A percentile compares a stretch with the other conserved stretches of the same genome.
phyloP scores from a whole-genome alignment of 1,139 yeast species.

The Blastobotrys petasosporus region DNA sequence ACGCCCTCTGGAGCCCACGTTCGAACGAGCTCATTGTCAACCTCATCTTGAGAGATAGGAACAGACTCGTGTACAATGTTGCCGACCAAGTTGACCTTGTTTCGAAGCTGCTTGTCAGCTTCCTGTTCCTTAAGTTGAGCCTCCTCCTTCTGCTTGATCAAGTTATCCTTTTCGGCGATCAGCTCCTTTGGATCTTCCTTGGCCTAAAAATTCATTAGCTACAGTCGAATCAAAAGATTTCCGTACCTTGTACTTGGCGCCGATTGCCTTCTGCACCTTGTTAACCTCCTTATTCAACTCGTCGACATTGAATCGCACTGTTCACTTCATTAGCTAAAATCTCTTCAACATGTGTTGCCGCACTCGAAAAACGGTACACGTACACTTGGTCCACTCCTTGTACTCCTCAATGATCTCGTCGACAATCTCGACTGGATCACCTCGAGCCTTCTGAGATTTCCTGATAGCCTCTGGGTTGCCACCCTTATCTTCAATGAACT shows the following conservation, averaged over 20 bases:
- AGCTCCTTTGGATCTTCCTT: conserved; percentile 91
- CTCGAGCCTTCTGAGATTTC: conserved; percentile 88
- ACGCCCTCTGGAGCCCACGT: conserved; percentile 75
- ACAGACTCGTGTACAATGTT: conserved; percentile 91
- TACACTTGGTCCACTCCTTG: conserved; percentile 78
- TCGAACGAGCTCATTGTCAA: conserved; percentile 77
- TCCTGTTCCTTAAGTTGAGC: conserved; percentile 64
- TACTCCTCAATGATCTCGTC: conserved; percentile 91
- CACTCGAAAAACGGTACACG: conserved; percentile 8
- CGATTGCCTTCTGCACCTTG: conserved; percentile 87
- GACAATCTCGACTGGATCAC: conserved; percentile 87
- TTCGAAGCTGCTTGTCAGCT: conserved; percentile 68
- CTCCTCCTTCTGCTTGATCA: conserved; percentile 63
- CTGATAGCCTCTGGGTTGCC: conserved; percentile 89
- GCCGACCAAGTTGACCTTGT: conserved; percentile 84
- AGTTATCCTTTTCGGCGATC: conserved; percentile 69
- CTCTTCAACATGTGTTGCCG: neutral
- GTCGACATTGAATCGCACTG: conserved; percentile 81
- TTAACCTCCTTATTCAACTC: conserved; percentile 82
- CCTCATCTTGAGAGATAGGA: conserved; percentile 84
- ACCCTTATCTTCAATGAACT: conserved; percentile 91
- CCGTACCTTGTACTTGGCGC: conserved; percentile 66
- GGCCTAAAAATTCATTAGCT: conserved; percentile 26
- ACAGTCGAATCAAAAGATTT: neutral
- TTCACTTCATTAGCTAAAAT: neutral